These are phyloP conservation scores for Camellia japonica DNA, from an alignment of 148 eudicot species.

Conservation along the genomic window DNA sequence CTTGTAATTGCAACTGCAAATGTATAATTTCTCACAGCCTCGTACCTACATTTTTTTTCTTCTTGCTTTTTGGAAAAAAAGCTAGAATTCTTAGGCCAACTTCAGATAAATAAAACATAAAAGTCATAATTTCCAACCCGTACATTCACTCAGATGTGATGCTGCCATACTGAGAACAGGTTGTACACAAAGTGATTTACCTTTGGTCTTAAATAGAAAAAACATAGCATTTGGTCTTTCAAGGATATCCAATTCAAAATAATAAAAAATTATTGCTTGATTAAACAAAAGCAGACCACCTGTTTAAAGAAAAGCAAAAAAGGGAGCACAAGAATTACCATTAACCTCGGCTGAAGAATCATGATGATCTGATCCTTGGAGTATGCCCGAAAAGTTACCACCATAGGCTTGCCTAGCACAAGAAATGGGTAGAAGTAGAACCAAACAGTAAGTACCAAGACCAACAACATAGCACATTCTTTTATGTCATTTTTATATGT, in stretches of 20 bases:
- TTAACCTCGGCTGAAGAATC: constrained; percentile 69
- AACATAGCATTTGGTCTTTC: background rate
- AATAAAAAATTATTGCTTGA: background rate
- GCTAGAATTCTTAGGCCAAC: background rate
- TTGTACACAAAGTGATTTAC: background rate
- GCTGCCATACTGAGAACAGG: background rate
- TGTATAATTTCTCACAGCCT: background rate
- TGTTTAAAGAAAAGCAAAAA: background rate
- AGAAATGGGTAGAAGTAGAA: constrained; percentile 15
- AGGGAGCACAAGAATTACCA: constrained; percentile 40
- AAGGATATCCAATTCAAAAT: background rate
- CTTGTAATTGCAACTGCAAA: background rate
- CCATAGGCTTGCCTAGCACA: constrained; percentile 74
- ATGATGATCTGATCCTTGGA: constrained; percentile 81
- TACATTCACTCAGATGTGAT: background rate
- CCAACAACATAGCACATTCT: background rate
- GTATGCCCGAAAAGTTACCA: constrained; percentile 80
- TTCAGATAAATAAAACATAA: too few species aligned
- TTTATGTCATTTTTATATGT: background rate
- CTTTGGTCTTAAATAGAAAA: background rate
- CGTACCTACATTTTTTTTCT: too few species aligned
- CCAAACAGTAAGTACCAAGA: constrained; percentile 7
- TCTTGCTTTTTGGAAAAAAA: too few species aligned
- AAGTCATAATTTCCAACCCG: too few species aligned
- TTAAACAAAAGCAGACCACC: background rate